Conservation (phyloP, 2,329 filamentous ascomycete species). For the Xylaria sp. region DNA sequence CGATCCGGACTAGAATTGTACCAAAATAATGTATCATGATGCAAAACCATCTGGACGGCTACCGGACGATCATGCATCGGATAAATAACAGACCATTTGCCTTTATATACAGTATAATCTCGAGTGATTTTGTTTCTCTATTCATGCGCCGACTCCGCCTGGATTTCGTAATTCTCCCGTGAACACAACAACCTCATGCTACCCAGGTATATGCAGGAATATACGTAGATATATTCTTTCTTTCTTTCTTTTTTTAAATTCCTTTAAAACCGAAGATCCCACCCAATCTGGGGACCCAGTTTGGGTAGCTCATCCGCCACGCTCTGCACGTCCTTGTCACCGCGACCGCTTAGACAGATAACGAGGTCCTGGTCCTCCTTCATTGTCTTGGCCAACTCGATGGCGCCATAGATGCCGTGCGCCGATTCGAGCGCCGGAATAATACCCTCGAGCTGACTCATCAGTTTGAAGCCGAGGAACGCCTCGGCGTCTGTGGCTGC, state of each 20-base stretch:
- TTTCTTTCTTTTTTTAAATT: constrained; percentile 22
- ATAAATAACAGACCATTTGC: constrained; percentile 11
- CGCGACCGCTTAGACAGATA: constrained; percentile 91
- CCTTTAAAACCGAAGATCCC: constrained; percentile 71
- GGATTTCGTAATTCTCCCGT: constrained; percentile 5
- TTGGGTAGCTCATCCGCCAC: constrained; percentile 93
- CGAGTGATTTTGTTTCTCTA: background rate
- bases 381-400: constrained; percentile 94
- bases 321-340: constrained; percentile 98
- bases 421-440: constrained; percentile 95
- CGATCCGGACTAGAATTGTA: constrained; percentile 42
- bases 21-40: constrained; percentile 36
- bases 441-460: constrained; percentile 92
- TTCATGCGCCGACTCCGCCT: constrained; percentile 39
- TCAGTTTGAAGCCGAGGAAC: constrained; percentile 84
- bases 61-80: background rate
- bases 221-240: background rate
- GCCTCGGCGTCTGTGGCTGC: constrained; percentile 93
- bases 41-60: constrained; percentile 34
- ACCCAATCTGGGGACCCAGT: constrained; percentile 87
- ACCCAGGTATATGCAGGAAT: background rate
- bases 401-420: constrained; percentile 89
- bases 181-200: background rate
- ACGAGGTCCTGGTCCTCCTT: constrained; percentile 88
- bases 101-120: constrained; percentile 24